Percentiles rank a stretch among this genome's conserved stretches.
Evolutionary conservation across 1,139 yeast genomes (phyloP).

Genomic region (Geotrichum carabidarum): DNA sequence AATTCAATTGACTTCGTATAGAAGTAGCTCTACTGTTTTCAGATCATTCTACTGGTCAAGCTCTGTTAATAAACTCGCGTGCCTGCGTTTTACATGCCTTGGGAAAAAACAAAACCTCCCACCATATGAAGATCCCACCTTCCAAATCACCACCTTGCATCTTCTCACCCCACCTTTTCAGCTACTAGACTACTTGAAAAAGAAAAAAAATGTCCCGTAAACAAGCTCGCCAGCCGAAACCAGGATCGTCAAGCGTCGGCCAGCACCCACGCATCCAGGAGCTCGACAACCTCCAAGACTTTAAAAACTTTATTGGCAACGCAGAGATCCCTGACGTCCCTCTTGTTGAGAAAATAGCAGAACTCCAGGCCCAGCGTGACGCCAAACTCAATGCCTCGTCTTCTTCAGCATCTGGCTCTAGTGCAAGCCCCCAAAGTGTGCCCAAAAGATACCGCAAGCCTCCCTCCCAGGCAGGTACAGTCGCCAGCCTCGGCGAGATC

Average conservation of each 20-base stretch:
- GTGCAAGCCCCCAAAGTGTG: neutral
- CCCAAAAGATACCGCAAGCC: conserved; percentile 17
- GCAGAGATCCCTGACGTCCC: conserved; percentile 29
- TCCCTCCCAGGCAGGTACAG: neutral
- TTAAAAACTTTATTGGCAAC: conserved; percentile 25
- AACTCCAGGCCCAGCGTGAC: conserved; percentile 21
- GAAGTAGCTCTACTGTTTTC: too few relatives aligned
- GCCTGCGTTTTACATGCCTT: too few relatives aligned
- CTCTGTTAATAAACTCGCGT: too few relatives aligned
- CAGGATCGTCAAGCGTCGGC: neutral
- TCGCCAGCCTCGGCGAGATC: neutral
- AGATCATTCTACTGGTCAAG: too few relatives aligned
- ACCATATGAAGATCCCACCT: too few relatives aligned
- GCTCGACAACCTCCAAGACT: conserved; percentile 24
- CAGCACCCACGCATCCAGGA: conserved; percentile 25
- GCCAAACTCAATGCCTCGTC: neutral
- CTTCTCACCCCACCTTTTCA: too few relatives aligned
- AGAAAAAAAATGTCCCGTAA: neutral
- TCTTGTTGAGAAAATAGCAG: conserved; percentile 31
- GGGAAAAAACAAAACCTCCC: too few relatives aligned
- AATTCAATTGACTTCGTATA: too few relatives aligned
- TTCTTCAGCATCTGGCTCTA: neutral
- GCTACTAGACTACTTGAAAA: too few relatives aligned
- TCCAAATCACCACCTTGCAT: too few relatives aligned
- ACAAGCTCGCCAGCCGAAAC: neutral